Percentiles rank a stretch among this genome's conserved stretches.
Conservation (phyloP, 495 filamentous ascomycete genomes). For the Neurospora intermedia region DNA sequence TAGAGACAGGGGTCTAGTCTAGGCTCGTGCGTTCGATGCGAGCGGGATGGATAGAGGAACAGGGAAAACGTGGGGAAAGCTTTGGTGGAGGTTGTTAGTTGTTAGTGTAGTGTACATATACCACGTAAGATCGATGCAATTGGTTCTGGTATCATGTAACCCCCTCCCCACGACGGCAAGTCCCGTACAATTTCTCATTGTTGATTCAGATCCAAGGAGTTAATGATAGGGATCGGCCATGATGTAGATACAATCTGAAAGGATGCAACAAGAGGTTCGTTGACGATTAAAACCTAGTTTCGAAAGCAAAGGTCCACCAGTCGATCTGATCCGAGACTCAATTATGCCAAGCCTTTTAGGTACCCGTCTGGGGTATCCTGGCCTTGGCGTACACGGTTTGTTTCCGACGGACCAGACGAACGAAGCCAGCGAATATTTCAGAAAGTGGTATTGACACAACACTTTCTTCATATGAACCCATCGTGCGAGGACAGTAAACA, state of each 20-base stretch:
- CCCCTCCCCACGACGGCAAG: not conserved
- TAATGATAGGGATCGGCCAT: not conserved
- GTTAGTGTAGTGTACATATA: not conserved
- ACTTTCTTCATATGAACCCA: not conserved
- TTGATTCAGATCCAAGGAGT: not conserved
- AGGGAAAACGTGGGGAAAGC: not conserved
- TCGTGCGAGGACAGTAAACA: not conserved
- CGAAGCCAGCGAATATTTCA: not conserved
- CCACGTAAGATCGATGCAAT: not conserved
- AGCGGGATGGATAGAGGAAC: not conserved
- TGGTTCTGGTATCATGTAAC: not conserved
- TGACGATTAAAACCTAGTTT: not conserved
- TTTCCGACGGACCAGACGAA: not conserved
- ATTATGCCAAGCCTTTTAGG: not conserved
- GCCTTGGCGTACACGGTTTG: not conserved
- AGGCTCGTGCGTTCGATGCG: not conserved
- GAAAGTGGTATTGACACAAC: not conserved
- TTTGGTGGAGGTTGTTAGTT: not conserved
- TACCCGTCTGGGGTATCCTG: not conserved
- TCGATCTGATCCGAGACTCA: not conserved
- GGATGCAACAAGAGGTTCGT: not conserved
- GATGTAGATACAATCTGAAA: not conserved
- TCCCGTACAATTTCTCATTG: not conserved
- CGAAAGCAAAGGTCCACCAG: not conserved
- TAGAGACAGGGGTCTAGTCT: not conserved